Percentiles rank a stretch among this genome's conserved stretches.
Evolutionary conservation across 2,329 filamentous ascomycete species (phyloP).

Genomic region (Fusarium citri): DNA sequence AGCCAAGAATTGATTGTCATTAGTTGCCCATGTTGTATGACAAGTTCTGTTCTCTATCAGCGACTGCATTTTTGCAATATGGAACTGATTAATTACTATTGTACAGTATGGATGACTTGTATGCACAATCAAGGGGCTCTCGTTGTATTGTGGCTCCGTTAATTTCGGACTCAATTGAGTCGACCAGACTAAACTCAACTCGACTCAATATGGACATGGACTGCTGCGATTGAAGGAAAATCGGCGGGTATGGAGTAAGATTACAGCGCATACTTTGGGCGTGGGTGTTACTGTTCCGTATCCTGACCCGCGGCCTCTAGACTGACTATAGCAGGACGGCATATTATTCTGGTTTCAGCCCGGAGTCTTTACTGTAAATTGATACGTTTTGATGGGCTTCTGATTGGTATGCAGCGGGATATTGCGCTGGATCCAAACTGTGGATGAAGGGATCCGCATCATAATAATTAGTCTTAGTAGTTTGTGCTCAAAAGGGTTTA

Average conservation of each 20-base stretch:
- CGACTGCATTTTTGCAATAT: conserved; percentile 11
- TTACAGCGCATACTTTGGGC: conserved; percentile 30
- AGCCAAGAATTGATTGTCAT: conserved; percentile 4
- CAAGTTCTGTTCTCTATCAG: background rate
- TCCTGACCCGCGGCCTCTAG: background rate
- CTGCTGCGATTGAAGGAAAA: conserved; percentile 12
- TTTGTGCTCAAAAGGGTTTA: conserved; percentile 13
- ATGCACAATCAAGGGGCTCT: conserved; percentile 28
- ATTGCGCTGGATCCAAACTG: conserved; percentile 34
- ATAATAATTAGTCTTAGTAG: conserved; percentile 14
- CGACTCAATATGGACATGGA: background rate
- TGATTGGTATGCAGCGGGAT: conserved; percentile 39
- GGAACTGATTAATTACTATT: background rate
- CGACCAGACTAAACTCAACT: background rate
- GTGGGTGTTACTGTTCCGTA: conserved; percentile 14
- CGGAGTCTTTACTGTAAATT: conserved; percentile 18
- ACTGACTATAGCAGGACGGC: conserved; percentile 3
- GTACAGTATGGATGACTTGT: conserved; percentile 29
- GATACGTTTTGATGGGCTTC: background rate
- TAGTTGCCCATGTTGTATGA: background rate
- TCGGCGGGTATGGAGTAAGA: conserved; percentile 36
- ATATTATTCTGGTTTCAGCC: conserved; percentile 25
- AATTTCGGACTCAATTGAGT: conserved; percentile 15
- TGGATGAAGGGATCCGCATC: conserved; percentile 31
- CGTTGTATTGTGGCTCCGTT: conserved; percentile 27